phyloP scores from a whole-genome alignment of 1,284 basidiomycete genomes.

The Cystobasidiaceae sp. region DNA sequence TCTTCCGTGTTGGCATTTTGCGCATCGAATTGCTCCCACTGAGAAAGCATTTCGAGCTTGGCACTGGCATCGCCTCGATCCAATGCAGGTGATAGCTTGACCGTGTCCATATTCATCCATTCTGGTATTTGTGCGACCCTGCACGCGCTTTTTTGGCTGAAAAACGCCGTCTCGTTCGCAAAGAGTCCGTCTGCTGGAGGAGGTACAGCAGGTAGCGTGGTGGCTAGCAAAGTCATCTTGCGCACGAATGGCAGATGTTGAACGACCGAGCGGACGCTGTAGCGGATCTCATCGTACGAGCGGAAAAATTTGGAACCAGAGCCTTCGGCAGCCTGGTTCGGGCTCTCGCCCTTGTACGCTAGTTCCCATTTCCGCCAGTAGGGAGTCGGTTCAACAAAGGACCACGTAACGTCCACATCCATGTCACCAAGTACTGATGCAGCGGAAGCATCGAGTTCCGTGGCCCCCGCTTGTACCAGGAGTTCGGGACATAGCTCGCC shows the following conservation, averaged over 20 bases:
- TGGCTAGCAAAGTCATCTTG: constrained; percentile 12
- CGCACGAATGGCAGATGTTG: constrained; percentile 15
- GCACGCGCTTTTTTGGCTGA: neutral
- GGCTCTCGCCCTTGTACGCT: constrained; percentile 1
- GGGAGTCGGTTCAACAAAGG: constrained; percentile 5
- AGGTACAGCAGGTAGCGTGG: neutral
- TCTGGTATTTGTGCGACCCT: constrained; percentile 12
- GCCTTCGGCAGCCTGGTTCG: neutral
- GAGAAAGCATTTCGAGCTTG: constrained; percentile 28
- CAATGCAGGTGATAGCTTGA: neutral
- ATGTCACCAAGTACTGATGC: constrained; percentile 4
- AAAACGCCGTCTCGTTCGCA: neutral
- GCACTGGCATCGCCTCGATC: neutral
- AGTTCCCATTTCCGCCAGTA: constrained; percentile 13
- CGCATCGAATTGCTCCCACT: constrained; percentile 31
- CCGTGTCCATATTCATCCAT: neutral
- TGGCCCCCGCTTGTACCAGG: neutral
- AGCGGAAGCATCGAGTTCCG: too few species aligned
- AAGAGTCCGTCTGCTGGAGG: neutral
- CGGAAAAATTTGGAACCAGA: neutral
- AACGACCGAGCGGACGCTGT: constrained; percentile 34
- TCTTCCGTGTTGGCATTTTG: neutral
- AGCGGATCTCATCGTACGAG: constrained; percentile 38
- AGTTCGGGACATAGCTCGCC: constrained; percentile 6
- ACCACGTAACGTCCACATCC: constrained; percentile 11